Evolutionary conservation across 2,329 filamentous ascomycete genomes (phyloP).

Genomic region (Penicillium sp.): DNA sequence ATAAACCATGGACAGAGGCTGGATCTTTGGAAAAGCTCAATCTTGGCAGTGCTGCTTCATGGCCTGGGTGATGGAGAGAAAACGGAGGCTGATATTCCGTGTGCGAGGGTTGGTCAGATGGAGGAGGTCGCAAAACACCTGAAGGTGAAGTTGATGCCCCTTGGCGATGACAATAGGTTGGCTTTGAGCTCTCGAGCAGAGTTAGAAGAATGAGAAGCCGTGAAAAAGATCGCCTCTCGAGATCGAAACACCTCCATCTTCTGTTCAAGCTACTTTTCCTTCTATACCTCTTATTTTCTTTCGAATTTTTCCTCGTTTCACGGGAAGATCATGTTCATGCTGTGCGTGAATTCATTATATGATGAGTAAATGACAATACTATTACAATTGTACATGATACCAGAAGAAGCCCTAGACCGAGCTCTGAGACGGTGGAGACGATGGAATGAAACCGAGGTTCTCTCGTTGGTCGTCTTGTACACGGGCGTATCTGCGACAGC

Average conservation of each 20-base stretch:
- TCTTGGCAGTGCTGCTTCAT: neutral
- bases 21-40: neutral
- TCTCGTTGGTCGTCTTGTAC: conserved; percentile 13
- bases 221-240: too few relatives aligned
- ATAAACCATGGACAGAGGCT: neutral
- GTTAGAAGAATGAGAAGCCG: too few relatives aligned
- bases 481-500: conserved; percentile 7
- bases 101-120: too few relatives aligned
- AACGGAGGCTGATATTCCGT: too few relatives aligned
- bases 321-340: neutral
- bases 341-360: neutral
- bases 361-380: neutral
- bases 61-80: neutral
- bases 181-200: too few relatives aligned
- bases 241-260: too few relatives aligned
- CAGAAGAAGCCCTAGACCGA: neutral
- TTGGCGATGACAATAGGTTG: too few relatives aligned
- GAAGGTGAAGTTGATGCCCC: too few relatives aligned
- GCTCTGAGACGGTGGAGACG: neutral
- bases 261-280: too few relatives aligned
- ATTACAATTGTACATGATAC: neutral
- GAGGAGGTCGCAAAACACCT: too few relatives aligned
- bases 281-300: too few relatives aligned
- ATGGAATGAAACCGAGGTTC: neutral
- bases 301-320: too few relatives aligned